Evolutionary conservation across 371 early-diverging fungal species (phyloP).

Genomic region (Syncephalastrum sp.): DNA sequence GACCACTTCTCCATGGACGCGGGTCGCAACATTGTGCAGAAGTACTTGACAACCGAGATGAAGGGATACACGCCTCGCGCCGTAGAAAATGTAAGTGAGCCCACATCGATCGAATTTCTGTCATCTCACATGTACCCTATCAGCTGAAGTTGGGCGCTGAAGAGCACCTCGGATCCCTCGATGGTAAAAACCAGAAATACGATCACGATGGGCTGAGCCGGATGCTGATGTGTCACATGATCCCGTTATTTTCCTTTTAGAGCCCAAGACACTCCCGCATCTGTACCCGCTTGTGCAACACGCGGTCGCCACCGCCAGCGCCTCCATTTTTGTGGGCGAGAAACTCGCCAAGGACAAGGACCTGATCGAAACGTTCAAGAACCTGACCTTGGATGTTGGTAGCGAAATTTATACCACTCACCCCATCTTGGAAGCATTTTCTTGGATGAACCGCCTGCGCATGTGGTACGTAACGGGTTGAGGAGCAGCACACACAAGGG

Average conservation of each 20-base stretch:
- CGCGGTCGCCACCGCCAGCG: constrained; percentile 21
- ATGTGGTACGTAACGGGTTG: constrained; percentile 14
- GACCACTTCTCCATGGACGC: constrained; percentile 1
- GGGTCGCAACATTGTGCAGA: constrained; percentile 6
- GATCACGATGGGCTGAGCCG: too few species aligned
- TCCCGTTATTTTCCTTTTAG: not conserved
- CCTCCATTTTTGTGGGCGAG: constrained; percentile 22
- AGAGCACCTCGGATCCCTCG: too few species aligned
- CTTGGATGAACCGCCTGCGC: constrained; percentile 5
- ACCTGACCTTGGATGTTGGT: constrained; percentile 21
- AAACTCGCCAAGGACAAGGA: constrained; percentile 19
- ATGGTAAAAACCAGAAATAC: too few species aligned
- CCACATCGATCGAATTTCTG: too few species aligned
- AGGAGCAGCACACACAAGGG: not conserved
- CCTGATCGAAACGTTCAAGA: constrained; percentile 20
- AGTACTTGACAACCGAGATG: constrained; percentile 12
- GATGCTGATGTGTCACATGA: too few species aligned
- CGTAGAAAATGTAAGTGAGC: constrained; percentile 9
- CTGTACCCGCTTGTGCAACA: constrained; percentile 19
- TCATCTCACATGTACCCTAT: too few species aligned
- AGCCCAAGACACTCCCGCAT: constrained; percentile 13
- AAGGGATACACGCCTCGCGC: constrained; percentile 14
- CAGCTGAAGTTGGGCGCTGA: too few species aligned
- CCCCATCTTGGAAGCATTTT: constrained; percentile 14
- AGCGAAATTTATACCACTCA: constrained; percentile 2